Percentiles rank a stretch among this genome's conserved stretches.
Conservation (phyloP, 768 basidiomycete genomes). For the Lactarius hengduanensis region DNA sequence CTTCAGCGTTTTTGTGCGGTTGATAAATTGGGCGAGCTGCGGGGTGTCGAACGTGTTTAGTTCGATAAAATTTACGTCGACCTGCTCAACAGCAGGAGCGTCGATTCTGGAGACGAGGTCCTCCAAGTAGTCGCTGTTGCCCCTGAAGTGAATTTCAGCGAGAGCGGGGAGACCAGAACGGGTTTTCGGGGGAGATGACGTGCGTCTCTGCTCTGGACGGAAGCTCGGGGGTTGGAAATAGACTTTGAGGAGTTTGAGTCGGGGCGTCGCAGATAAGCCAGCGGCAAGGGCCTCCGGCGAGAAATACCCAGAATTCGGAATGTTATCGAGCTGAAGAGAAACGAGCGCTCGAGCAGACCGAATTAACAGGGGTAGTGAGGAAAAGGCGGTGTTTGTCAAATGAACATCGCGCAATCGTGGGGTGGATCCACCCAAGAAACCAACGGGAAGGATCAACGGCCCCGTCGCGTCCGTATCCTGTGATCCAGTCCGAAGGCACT, state of each 20-base stretch:
- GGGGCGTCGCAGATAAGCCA: background rate
- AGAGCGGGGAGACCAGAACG: slow-evolving; percentile 1
- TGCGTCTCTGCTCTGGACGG: no score
- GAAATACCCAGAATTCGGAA: background rate
- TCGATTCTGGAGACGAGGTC: background rate
- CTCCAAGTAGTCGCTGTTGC: slow-evolving; percentile 2
- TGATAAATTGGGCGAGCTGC: background rate
- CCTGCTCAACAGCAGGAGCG: background rate
- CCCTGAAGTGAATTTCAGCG: background rate
- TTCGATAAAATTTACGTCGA: background rate
- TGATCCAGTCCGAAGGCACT: background rate
- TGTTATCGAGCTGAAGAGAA: background rate
- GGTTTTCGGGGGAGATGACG: background rate
- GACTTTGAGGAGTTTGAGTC: background rate
- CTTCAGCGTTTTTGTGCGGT: background rate
- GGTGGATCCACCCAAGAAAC: background rate
- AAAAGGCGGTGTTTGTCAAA: background rate
- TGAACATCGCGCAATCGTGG: background rate
- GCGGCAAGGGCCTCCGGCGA: background rate
- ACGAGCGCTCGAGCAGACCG: slow-evolving; percentile 5
- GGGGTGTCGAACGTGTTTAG: background rate
- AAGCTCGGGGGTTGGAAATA: background rate
- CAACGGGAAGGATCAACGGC: background rate
- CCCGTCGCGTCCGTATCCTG: background rate
- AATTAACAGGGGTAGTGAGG: slow-evolving; percentile 5